Conservation (phyloP, 73 alveolate species). For the Symbiodinium pilosum region DNA sequence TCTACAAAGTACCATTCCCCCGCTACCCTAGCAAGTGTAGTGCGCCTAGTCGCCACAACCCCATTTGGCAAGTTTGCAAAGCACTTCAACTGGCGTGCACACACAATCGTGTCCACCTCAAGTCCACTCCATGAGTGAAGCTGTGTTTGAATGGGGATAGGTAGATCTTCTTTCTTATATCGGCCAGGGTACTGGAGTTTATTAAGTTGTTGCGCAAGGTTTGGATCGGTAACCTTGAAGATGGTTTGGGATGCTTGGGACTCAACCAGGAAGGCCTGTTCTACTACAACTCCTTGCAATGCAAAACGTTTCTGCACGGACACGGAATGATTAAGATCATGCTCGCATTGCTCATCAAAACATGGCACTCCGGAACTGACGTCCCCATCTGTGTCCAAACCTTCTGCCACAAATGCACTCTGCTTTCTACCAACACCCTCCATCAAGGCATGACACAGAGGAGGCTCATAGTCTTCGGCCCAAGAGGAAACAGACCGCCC, state of each 20-base stretch:
- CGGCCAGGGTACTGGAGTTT: background rate
- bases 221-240: background rate
- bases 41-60: background rate
- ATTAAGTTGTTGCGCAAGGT: background rate
- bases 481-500: background rate
- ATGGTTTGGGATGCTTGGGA: background rate
- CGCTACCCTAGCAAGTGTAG: background rate
- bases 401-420: background rate
- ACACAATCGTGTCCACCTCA: background rate
- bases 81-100: background rate
- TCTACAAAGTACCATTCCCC: background rate
- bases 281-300: too few relatives aligned
- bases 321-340: too few relatives aligned
- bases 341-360: background rate
- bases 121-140: background rate
- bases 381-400: background rate
- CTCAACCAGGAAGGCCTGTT: background rate
- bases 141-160: background rate
- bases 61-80: background rate
- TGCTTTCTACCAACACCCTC: background rate
- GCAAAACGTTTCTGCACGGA: background rate
- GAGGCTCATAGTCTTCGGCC: background rate
- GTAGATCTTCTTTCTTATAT: background rate
- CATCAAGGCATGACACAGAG: background rate
- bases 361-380: background rate